phyloP scores from a whole-genome alignment of 2,329 filamentous ascomycete genomes.

The Verticillium isaacii region DNA sequence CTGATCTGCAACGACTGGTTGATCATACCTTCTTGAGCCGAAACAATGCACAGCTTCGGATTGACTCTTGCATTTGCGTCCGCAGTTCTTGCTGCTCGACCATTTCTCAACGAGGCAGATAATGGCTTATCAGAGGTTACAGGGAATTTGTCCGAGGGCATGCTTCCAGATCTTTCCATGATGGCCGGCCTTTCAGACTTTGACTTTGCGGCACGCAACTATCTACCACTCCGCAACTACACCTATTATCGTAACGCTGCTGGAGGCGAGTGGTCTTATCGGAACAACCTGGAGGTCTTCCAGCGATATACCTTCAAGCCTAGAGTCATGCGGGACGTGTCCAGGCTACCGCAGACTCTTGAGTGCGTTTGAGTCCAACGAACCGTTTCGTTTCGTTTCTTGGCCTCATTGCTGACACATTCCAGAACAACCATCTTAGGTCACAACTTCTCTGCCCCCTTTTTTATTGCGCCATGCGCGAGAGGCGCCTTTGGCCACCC shows the following conservation, averaged over 20 bases:
- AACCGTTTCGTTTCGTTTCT: too few relatives aligned
- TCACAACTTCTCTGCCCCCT: constrained; percentile 35
- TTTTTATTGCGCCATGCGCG: constrained; percentile 39
- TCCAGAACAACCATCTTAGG: constrained; percentile 35
- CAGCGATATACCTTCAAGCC: constrained; percentile 33
- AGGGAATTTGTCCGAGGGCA: constrained; percentile 12
- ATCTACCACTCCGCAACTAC: constrained; percentile 32
- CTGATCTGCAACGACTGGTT: not conserved
- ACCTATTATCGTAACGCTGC: constrained; percentile 43
- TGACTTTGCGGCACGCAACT: constrained; percentile 36
- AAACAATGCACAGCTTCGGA: not conserved
- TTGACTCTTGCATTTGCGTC: not conserved
- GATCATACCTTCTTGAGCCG: not conserved
- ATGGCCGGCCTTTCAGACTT: constrained; percentile 42
- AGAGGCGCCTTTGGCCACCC: constrained; percentile 30
- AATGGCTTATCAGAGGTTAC: not conserved
- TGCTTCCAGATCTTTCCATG: constrained; percentile 28
- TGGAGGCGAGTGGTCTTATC: constrained; percentile 41
- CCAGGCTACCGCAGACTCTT: constrained; percentile 22
- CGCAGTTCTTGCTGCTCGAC: not conserved
- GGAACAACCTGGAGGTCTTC: constrained; percentile 44
- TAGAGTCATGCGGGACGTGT: constrained; percentile 35
- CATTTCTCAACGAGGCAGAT: not conserved
- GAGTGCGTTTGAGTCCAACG: constrained; percentile 9
- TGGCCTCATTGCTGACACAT: not conserved